Evolutionary conservation across 257 asterid genomes (phyloP), one percentile per base, ranked within the genome.

Genomic region (Echites panduratus): DNA sequence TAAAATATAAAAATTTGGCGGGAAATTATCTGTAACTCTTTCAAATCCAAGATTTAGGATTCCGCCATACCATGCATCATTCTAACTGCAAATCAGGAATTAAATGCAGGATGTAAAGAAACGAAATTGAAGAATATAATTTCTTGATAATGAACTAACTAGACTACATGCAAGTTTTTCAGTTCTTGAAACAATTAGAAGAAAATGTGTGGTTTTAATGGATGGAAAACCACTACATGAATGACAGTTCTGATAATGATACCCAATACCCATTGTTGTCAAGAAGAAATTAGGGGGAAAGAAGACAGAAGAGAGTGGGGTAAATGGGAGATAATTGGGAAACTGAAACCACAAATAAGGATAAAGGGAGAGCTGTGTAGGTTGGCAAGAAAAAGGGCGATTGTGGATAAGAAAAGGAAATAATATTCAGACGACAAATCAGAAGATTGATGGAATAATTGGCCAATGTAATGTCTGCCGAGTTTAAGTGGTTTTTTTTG

Each of bases 301-400:
- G 32, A 81, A 80, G 87, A 69, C 79, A 83, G 72, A 43, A 59
- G 66, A 1, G 7, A 58, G 84, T 80, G 85, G 86, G 86, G 80
- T 68, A 59, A 68, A 70, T 50, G 77, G 76, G 50, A 70, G 43
- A 50, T 29, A 12, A 66, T 68, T 43, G 86, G 24, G 77, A 11
- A 82, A 79, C 73, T 53, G 86, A 82, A 86, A 82, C 97, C 96
- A 89, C 96, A 89, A 70, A 76, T 78, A 70, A 70, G 65, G 59
- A 29, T 56, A 35, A 50, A 73, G 78, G 78, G 72, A 53, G 19
- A 70, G 50, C 66, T 54, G 72, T 54, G 72, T 70, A 48, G 9
- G 73, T 24, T 24, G 64, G 72, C 20, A 40, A 63, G 57, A 47
- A 32, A 47, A 32, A 59, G 70, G 59, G 13, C 7, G 49, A 26